phyloP scores from a whole-genome alignment of 1,284 basidiomycete genomes.

The Ganoderma multipileum region DNA sequence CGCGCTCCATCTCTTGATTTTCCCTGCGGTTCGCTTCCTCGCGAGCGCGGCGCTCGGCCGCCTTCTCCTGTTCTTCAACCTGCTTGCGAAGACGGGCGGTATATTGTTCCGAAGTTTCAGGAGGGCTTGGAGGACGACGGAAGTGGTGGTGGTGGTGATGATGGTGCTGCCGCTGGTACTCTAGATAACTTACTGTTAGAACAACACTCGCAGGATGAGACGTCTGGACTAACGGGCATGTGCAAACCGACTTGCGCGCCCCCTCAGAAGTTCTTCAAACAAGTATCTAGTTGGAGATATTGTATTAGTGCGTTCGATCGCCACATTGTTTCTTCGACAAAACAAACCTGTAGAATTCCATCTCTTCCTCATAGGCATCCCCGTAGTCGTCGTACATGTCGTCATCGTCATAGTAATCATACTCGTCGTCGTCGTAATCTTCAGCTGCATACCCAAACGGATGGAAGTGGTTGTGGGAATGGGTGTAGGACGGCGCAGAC shows the following conservation, averaged over 20 bases:
- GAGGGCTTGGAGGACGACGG: conserved; percentile 44
- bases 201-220: not conserved
- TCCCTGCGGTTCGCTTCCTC: conserved; percentile 55
- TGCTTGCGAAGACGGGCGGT: conserved; percentile 54
- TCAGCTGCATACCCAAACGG: conserved; percentile 33
- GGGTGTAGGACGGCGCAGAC: conserved; percentile 34
- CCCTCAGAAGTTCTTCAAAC: conserved; percentile 52
- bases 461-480: conserved; percentile 25
- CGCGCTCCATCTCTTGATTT: conserved; percentile 54
- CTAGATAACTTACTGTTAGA: not conserved
- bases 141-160: conserved; percentile 24
- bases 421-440: conserved; percentile 42
- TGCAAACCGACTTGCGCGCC: conserved; percentile 43
- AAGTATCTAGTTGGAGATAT: conserved; percentile 45
- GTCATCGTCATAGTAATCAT: conserved; percentile 40
- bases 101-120: conserved; percentile 58
- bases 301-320: conserved; percentile 4
- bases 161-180: conserved; percentile 17
- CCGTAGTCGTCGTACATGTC: conserved; percentile 41
- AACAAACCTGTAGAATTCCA: conserved; percentile 53
- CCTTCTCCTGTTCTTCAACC: conserved; percentile 60
- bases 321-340: not conserved
- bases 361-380: conserved; percentile 37
- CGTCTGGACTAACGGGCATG: conserved; percentile 37
- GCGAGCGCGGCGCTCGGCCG: conserved; percentile 54